These are phyloP conservation scores for Microcyclosporella mali DNA, from an alignment of 2,329 filamentous ascomycete genomes.

Conservation along the genomic window DNA sequence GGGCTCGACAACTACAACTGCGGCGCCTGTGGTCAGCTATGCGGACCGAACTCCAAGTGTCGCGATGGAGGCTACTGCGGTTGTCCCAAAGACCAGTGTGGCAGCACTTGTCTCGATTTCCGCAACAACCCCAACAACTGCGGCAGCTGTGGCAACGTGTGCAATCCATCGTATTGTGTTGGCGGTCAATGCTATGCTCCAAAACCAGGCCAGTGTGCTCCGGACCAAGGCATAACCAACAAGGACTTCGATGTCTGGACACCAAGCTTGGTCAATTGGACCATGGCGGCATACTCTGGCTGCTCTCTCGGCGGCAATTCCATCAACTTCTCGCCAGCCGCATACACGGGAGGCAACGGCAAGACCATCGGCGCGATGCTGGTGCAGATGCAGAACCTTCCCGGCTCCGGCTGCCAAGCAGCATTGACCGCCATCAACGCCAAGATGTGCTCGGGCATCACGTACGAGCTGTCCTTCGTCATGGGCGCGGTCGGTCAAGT, in stretches of 20 bases:
- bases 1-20: not conserved
- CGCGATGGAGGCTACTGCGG: not conserved
- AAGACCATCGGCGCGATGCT: not conserved
- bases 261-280: not conserved
- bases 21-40: not conserved
- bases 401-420: not conserved
- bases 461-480: not conserved
- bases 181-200: not conserved
- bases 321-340: not conserved
- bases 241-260: not conserved
- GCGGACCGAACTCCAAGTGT: not conserved
- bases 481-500: not conserved
- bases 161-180: not conserved
- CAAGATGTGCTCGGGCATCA: not conserved
- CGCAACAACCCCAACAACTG: not conserved
- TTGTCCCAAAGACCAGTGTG: not conserved
- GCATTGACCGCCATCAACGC: not conserved
- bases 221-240: not conserved
- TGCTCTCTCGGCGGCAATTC: not conserved
- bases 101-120: not conserved
- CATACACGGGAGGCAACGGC: not conserved
- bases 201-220: not conserved
- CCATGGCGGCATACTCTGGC: not conserved
- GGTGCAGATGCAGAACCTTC: not conserved
- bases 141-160: not conserved